Base-by-base conservation (phyloP, 768 basidiomycete genomes). In the Hygrophoropsis aurantiaca region DNA sequence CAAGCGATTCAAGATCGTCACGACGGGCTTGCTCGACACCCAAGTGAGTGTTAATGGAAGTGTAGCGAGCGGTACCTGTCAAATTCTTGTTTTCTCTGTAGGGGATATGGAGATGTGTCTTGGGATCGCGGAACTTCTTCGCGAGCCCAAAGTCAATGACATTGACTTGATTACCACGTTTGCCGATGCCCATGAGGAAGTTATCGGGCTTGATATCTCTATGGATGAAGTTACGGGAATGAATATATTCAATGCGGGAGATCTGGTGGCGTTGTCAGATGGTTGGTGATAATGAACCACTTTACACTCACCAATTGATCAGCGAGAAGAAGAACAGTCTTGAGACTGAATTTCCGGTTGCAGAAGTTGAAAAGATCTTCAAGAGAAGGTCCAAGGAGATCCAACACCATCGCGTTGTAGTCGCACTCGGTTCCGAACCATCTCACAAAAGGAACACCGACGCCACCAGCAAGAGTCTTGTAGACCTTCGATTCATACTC, bases 11-110 rank as follows among this genome's bases (percentile, higher is more conserved):
- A 58, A 98, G 80, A 65, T 98, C 97, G 66, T 99, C 95, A 47
- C 95, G 89, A 59, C 95, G 89, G 52, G 94, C 93, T 68, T 98
- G 97, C 71, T 99, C 92, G 44, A 98, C 95, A 56, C 95, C 97
- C 66, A 98, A 70, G 66, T 99, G 95, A 20, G 95, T 99, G 76
- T 99, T 99, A 75, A 99, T 97, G 19, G 93, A 95, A 1, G 95
- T 98, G 79, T 98, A 99, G 47, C 97, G 92, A 54, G 95, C 95
- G 21, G 97, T 99, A 54, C 95, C 95, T 1, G 95, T 99, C 58
- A 99, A 71, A 65, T 98, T 99, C 90, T 99, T 99, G 83, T 99
- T 99, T 85, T 99, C 95, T 58, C 95, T 81, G 80, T 99, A 99
- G 8, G 97, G 97, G 58, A 99, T 99, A 69, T 99, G 97, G 32